Evolutionary conservation across 2,329 filamentous ascomycete genomes (phyloP).

Genomic region (Fusarium bulbicola): DNA sequence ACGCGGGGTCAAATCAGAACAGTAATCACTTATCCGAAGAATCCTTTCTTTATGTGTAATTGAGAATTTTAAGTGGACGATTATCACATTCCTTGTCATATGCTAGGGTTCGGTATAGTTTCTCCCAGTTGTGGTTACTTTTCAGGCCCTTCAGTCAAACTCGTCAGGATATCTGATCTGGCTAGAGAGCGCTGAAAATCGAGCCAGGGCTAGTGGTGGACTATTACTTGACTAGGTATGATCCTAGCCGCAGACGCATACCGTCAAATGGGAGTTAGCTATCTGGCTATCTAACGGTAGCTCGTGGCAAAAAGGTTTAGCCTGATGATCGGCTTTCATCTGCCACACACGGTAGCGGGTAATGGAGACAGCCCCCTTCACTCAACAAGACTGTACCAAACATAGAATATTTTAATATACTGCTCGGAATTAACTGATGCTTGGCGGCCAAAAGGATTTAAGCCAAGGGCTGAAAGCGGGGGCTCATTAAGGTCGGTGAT

Average conservation of each 20-base stretch:
- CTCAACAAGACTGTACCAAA: too few species aligned
- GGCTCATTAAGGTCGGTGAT: accelerated
- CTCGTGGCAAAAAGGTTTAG: too few species aligned
- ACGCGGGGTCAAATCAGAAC: accelerated
- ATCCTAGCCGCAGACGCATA: background rate
- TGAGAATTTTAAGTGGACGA: accelerated
- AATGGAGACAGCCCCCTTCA: too few species aligned
- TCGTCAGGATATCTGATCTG: background rate
- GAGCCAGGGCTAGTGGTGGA: accelerated
- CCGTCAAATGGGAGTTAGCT: background rate
- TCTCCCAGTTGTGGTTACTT: accelerated
- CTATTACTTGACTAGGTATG: background rate
- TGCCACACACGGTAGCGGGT: too few species aligned
- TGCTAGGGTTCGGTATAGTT: background rate
- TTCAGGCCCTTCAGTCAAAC: background rate
- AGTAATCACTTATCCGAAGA: accelerated
- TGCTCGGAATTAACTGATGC: background rate
- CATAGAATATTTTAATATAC: too few species aligned
- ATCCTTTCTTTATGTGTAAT: too few species aligned
- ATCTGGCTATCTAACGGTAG: accelerated
- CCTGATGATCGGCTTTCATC: too few species aligned
- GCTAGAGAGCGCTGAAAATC: accelerated
- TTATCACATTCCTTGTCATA: accelerated
- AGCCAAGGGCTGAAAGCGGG: background rate
- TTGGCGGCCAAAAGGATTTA: background rate